Conservation (phyloP, 2,329 filamentous ascomycete species). For the Fusarium tanahbumbuense region DNA sequence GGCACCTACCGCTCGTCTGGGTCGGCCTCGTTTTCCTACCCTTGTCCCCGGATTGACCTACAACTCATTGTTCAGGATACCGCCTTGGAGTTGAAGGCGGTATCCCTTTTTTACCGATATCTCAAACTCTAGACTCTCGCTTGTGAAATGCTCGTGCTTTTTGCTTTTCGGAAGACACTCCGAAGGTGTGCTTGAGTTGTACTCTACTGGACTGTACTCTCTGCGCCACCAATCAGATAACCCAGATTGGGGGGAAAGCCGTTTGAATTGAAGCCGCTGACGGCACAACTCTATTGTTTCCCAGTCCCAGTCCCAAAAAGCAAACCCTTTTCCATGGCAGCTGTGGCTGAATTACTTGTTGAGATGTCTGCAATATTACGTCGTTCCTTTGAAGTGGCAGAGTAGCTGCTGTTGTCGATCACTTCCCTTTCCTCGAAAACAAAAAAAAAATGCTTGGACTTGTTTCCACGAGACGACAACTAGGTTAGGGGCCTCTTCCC, state of each 20-base stretch:
- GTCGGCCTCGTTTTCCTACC: constrained; percentile 33
- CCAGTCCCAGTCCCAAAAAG: background rate
- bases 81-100: background rate
- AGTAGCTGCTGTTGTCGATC: constrained; percentile 29
- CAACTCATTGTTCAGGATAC: background rate
- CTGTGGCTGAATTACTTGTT: constrained; percentile 17
- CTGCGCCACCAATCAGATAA: constrained; percentile 32
- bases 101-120: constrained; percentile 13
- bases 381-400: constrained; percentile 6
- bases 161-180: constrained; percentile 2
- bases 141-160: constrained; percentile 10
- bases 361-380: constrained; percentile 40
- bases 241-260: constrained; percentile 5
- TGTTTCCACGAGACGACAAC: constrained; percentile 32
- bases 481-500: constrained; percentile 5
- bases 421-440: constrained; percentile 35
- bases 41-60: constrained; percentile 23
- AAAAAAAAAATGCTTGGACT: constrained; percentile 20
- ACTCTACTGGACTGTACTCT: background rate
- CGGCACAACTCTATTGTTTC: constrained; percentile 13
- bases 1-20: constrained; percentile 42
- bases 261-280: constrained; percentile 33
- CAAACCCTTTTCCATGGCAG: constrained; percentile 10
- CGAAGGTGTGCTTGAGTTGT: constrained; percentile 8
- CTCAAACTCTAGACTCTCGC: constrained; percentile 1